Evolutionary conservation across 257 asterid genomes (phyloP).

Genomic region (Fraxinus cuspidata): DNA sequence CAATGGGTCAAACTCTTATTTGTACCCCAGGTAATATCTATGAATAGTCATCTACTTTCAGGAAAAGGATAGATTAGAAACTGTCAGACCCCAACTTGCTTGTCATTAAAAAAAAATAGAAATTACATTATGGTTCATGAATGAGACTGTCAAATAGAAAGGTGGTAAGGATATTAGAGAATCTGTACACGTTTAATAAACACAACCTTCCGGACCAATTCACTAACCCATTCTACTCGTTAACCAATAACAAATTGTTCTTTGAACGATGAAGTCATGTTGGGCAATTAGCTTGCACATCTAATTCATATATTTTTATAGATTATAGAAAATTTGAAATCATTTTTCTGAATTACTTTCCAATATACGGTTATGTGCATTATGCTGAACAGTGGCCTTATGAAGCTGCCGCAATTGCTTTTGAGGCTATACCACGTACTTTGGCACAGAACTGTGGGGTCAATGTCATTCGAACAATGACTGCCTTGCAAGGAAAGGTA

Average conservation of each 20-base stretch:
- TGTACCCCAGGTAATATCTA: not conserved
- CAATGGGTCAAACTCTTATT: not conserved
- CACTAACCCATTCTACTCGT: not conserved
- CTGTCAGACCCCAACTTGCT: too few species aligned
- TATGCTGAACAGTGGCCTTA: conserved; percentile 79
- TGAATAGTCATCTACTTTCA: not conserved
- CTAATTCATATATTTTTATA: too few species aligned
- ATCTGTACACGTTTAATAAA: not conserved
- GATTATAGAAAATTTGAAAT: not conserved
- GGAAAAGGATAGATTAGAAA: not conserved
- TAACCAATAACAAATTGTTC: not conserved
- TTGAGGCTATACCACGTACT: conserved; percentile 97
- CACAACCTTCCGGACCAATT: not conserved
- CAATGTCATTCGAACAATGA: conserved; percentile 90
- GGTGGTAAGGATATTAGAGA: not conserved
- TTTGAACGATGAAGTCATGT: not conserved
- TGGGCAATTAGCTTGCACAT: not conserved
- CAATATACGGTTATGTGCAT: not conserved
- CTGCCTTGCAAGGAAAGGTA: conserved; percentile 95
- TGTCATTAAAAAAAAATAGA: not conserved
- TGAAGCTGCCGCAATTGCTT: conserved; percentile 98
- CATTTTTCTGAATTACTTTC: not conserved
- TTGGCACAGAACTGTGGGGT: conserved; percentile 98
- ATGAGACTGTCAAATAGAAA: not conserved
- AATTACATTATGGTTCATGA: not conserved